Evolutionary conservation across 2,329 filamentous ascomycete genomes (phyloP), one percentile per base, ranked within the genome.

Genomic region (Talaromyces sp.): DNA sequence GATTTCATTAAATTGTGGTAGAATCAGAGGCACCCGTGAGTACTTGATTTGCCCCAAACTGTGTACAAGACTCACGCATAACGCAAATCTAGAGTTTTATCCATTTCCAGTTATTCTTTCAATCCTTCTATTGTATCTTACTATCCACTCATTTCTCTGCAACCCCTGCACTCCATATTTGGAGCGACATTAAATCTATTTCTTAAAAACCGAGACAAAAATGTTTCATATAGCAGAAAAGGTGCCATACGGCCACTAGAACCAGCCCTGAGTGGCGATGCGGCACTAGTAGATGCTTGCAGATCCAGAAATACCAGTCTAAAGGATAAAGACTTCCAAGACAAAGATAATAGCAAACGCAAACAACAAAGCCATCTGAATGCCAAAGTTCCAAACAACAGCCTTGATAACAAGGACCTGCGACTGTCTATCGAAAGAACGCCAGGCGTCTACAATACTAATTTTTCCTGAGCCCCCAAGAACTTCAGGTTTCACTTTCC

Each of bases 381-480:
- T 80, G 35, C 79, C 72, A 63, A 86, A 80, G 66, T 88, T 81
- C 85, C 96, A 96, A 75, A 81, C 77, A 67, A 91, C 88, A 35
- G 94, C 82, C 76, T 88, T 87, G 69, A 92, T 75, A 54, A 96
- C 81, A 60, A 92, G 85, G 65, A 86, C 79, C 74, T 90, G 88
- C 50, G 90, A 86, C 62, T 85, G 80, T 73, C 84, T 84, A 71
- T 88, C 85, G 74, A 96, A 92, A 38, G 86, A 90, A 67, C 81
- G 83, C 90, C 91, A 92, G 1, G 91, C 92, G 67, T 93, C 88
- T 56, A 84, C 73, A 69, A 93, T 83, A 48, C 88, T 84, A 64
- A 90, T 81, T 65, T 84, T 86, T 65, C 90, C 89, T 64, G 81
- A 84, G 58, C 89, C 90, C 61, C 85, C 87, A 19, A 91, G 79